A percentile compares a stretch with the other conserved stretches of the same genome.
Conservation (phyloP, 2,329 filamentous ascomycete genomes). For the Rhinocladiella mackenziei region DNA sequence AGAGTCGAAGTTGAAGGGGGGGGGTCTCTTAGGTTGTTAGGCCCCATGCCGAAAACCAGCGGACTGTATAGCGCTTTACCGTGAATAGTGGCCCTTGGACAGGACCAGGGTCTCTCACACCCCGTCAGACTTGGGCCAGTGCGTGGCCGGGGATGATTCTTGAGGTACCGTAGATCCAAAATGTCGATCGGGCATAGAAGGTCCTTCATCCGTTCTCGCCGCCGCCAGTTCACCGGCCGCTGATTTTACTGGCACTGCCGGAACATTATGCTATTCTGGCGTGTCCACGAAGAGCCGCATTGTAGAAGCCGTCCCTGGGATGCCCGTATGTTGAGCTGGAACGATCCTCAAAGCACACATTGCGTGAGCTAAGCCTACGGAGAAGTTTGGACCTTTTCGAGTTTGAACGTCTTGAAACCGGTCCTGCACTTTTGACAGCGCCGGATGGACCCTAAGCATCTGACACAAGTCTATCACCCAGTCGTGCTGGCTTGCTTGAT, state of each 20-base stretch:
- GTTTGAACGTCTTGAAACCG: background rate
- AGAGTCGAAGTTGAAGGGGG: conserved; percentile 20
- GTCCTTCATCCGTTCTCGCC: background rate
- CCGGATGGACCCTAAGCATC: conserved; percentile 3
- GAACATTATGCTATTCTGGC: background rate
- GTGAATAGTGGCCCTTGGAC: conserved; percentile 16
- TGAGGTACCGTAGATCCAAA: conserved; percentile 20
- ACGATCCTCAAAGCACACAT: no score
- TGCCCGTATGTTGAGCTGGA: background rate
- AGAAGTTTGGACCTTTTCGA: background rate
- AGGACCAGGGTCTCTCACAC: conserved; percentile 15
- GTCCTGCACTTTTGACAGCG: background rate
- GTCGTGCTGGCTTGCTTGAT: background rate
- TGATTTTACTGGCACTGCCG: background rate
- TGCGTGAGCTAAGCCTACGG: conserved; percentile 1
- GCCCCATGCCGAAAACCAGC: conserved; percentile 18
- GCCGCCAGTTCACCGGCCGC: background rate
- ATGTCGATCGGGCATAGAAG: conserved; percentile 21
- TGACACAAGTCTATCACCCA: conserved; percentile 2
- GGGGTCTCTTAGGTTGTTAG: conserved; percentile 17
- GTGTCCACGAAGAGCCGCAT: no score
- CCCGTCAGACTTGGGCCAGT: conserved; percentile 19
- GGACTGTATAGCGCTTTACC: conserved; percentile 21
- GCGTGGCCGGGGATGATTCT: conserved; percentile 12
- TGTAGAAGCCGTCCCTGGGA: no score